Evolutionary conservation across 2,329 filamentous ascomycete species (phyloP).

Genomic region (Fusarium decemcellulare): DNA sequence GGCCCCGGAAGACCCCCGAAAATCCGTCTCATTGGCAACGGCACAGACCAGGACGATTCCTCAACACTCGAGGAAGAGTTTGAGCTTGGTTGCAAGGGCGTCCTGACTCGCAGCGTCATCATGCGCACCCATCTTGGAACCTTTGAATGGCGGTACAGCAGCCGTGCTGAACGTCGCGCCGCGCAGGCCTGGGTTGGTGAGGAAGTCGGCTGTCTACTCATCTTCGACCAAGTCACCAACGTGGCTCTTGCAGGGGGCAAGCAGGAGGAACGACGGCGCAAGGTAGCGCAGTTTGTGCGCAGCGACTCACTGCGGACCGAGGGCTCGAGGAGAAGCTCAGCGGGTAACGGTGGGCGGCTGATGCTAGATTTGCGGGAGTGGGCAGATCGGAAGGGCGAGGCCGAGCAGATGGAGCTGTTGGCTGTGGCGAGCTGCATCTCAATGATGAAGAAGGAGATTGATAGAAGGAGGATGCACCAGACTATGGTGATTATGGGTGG

Average conservation of each 20-base stretch:
- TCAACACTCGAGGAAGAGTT: constrained; percentile 42
- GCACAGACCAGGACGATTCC: neutral
- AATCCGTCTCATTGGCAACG: constrained; percentile 50
- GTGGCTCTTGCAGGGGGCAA: constrained; percentile 49
- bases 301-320: constrained; percentile 55
- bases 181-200: constrained; percentile 44
- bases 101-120: constrained; percentile 61
- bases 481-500: constrained; percentile 58
- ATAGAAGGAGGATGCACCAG: constrained; percentile 68
- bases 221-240: constrained; percentile 64
- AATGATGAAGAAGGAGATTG: constrained; percentile 77
- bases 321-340: constrained; percentile 55
- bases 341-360: constrained; percentile 67
- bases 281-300: constrained; percentile 61
- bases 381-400: constrained; percentile 51
- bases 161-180: constrained; percentile 60
- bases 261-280: constrained; percentile 47
- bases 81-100: constrained; percentile 51
- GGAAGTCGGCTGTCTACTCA: constrained; percentile 58
- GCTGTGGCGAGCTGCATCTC: constrained; percentile 69
- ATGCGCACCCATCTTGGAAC: constrained; percentile 64
- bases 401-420: constrained; percentile 61
- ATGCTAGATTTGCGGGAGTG: constrained; percentile 58
- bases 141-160: constrained; percentile 70
- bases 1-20: constrained; percentile 67